phyloP scores from a whole-genome alignment of 2,329 filamentous ascomycete species.

The Colletotrichum camelliae region DNA sequence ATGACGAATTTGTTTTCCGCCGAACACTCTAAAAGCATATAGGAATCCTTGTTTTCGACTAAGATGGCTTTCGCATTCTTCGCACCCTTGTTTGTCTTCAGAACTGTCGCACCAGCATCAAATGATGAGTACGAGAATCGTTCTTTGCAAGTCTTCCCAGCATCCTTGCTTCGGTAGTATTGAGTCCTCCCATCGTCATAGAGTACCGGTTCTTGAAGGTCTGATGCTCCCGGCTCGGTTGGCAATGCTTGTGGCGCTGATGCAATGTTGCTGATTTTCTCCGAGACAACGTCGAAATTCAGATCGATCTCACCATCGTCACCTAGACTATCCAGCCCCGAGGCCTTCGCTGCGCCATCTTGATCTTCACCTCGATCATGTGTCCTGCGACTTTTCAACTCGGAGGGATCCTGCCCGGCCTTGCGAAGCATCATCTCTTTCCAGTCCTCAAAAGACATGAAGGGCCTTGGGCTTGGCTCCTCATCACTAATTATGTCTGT shows the following conservation, averaged over 20 bases:
- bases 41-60: slow-evolving; percentile 97
- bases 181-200: slow-evolving; percentile 56
- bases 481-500: slow-evolving; percentile 1
- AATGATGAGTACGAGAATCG: slow-evolving; percentile 98
- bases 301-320: slow-evolving; percentile 85
- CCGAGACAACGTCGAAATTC: slow-evolving; percentile 56
- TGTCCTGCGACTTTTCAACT: slow-evolving; percentile 68
- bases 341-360: slow-evolving; percentile 56
- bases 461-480: slow-evolving; percentile 54
- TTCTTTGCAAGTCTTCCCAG: slow-evolving; percentile 97
- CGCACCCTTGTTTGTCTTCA: slow-evolving; percentile 86
- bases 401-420: slow-evolving; percentile 68
- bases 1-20: slow-evolving; percentile 91
- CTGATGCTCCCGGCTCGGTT: slow-evolving; percentile 8
- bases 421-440: slow-evolving; percentile 91
- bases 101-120: slow-evolving; percentile 90
- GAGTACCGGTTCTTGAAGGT: slow-evolving; percentile 45
- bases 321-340: slow-evolving; percentile 78
- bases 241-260: slow-evolving; percentile 3
- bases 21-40: slow-evolving; percentile 94
- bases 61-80: slow-evolving; percentile 89
- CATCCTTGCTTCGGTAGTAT: slow-evolving; percentile 81
- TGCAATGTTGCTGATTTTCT: slow-evolving; percentile 39
- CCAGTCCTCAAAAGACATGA: slow-evolving; percentile 98
- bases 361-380: slow-evolving; percentile 54